A percentile compares a stretch with the other conserved stretches of the same genome.
These are phyloP conservation scores for Buddleja alternifolia DNA, from an alignment of 257 asterid genomes.

Conservation along the genomic window DNA sequence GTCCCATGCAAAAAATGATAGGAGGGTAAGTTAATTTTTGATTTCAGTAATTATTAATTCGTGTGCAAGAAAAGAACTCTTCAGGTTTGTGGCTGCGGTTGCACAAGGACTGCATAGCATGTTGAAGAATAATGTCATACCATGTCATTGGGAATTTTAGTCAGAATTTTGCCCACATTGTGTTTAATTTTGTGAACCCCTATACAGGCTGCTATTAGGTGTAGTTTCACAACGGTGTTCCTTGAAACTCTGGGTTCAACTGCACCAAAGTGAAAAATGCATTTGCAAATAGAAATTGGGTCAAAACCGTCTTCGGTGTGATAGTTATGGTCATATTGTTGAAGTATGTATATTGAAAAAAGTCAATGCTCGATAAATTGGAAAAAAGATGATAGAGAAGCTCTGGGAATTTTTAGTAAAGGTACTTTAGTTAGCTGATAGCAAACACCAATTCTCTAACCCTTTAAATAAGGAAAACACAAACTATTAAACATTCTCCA, in stretches of 20 bases:
- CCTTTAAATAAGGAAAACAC: not conserved
- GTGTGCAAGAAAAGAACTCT: not conserved
- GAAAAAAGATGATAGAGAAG: too few species aligned
- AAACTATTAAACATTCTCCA: not conserved
- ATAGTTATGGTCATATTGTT: too few species aligned
- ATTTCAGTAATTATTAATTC: not conserved
- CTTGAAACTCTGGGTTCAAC: too few species aligned
- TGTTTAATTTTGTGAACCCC: not conserved
- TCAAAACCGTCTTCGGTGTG: too few species aligned
- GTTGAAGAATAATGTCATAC: constrained; percentile 3
- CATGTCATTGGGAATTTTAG: not conserved
- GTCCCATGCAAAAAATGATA: constrained; percentile 43
- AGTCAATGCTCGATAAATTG: too few species aligned
- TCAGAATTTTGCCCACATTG: not conserved
- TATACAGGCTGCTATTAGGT: not conserved
- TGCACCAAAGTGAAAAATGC: too few species aligned
- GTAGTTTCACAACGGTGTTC: not conserved
- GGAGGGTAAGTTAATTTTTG: constrained; percentile 34
- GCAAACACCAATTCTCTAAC: not conserved
- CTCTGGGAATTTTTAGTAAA: too few species aligned
- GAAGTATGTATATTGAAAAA: too few species aligned
- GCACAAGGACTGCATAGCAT: not conserved
- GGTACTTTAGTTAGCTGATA: too few species aligned
- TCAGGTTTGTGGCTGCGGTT: not conserved
- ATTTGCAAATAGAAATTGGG: too few species aligned